A percentile compares a stretch with the other conserved stretches of the same genome.
Evolutionary conservation across 78 protist species (phyloP).

Genomic region (Emiliania huxleyi): DNA sequence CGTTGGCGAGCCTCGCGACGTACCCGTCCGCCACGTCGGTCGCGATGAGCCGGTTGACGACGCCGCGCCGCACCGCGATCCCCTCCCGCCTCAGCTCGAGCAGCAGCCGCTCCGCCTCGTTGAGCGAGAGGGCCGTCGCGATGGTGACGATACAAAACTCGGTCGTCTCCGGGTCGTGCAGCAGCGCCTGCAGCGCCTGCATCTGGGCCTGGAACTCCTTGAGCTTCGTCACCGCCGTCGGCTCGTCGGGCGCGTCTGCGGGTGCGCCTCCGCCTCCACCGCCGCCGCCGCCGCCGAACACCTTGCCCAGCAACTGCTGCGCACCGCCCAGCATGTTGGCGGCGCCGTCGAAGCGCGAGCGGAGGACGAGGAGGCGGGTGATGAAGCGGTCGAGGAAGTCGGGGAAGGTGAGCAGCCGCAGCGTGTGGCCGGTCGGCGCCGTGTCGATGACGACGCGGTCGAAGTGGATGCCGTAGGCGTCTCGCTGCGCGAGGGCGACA

Average conservation of each 20-base stretch:
- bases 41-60: not conserved
- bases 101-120: constrained; percentile 8
- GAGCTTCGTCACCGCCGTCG: not conserved
- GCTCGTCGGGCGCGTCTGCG: not conserved
- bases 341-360: not conserved
- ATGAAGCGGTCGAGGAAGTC: not conserved
- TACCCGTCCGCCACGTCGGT: not conserved
- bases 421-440: constrained; percentile 39
- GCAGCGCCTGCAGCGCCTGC: not conserved
- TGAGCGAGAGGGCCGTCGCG: not conserved
- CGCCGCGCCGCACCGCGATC: not conserved
- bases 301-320: no score
- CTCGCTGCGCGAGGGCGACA: not conserved
- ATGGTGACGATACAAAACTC: constrained; percentile 10
- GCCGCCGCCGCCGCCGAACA: not conserved
- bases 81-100: not conserved
- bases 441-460: constrained; percentile 24
- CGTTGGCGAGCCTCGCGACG: not conserved
- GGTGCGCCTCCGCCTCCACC: no score
- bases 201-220: not conserved
- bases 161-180: not conserved
- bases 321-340: not conserved
- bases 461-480: not conserved
- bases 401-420: constrained; percentile 19
- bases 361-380: not conserved